Conservation (phyloP, 2,329 filamentous ascomycete genomes). For the Aspergillus terreus region DNA sequence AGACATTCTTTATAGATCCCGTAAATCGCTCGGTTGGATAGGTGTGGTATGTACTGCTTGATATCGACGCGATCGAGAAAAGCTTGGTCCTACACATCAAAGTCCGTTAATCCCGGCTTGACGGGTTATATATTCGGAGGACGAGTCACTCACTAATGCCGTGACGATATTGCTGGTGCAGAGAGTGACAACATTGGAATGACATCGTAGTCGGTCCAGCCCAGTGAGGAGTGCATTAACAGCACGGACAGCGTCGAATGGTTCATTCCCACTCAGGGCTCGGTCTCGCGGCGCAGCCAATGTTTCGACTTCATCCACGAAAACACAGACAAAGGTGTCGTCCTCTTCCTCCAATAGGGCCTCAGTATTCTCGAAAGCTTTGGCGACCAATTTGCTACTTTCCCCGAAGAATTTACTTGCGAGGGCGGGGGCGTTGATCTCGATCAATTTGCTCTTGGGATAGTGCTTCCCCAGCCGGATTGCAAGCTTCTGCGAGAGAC, state of each 20-base stretch:
- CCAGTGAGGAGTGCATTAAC: conserved; percentile 50
- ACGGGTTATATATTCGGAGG: neutral
- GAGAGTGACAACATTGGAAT: conserved; percentile 46
- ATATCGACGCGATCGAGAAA: conserved; percentile 50
- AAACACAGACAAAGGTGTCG: conserved; percentile 40
- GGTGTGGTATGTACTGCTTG: conserved; percentile 42
- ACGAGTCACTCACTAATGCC: conserved; percentile 31
- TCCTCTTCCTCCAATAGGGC: conserved; percentile 34
- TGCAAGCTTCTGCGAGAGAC: conserved; percentile 48
- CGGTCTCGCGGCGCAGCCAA: conserved; percentile 44
- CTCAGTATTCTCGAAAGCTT: conserved; percentile 43
- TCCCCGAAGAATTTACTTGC: conserved; percentile 49
- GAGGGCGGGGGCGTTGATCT: conserved; percentile 46
- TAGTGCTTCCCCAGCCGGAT: conserved; percentile 45
- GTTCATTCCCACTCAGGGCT: conserved; percentile 39
- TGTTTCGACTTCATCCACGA: conserved; percentile 52
- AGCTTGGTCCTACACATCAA: conserved; percentile 35
- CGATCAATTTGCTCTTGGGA: conserved; percentile 39
- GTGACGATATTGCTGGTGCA: conserved; percentile 50
- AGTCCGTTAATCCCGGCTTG: neutral
- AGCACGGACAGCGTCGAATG: conserved; percentile 45
- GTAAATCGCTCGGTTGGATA: conserved; percentile 41
- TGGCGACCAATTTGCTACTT: conserved; percentile 43
- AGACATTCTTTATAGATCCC: conserved; percentile 48
- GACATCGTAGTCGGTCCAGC: conserved; percentile 42